phyloP scores from a whole-genome alignment of 2,329 filamentous ascomycete species.

The Colletotrichum spinosum region DNA sequence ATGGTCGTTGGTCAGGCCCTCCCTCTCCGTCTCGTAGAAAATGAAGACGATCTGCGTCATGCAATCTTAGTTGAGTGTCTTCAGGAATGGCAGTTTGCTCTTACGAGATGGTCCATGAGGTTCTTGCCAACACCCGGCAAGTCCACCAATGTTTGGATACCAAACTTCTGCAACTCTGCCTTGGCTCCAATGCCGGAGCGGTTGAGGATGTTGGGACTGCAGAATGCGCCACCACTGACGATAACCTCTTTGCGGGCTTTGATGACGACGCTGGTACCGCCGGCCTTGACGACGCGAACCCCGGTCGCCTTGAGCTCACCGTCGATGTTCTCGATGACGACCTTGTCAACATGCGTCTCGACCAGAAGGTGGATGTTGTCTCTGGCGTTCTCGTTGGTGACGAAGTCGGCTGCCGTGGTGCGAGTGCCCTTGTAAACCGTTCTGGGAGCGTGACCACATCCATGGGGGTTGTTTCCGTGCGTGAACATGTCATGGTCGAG shows the following conservation, averaged over 20 bases:
- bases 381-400: slow-evolving; percentile 51
- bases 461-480: slow-evolving; percentile 60
- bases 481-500: slow-evolving; percentile 71
- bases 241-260: slow-evolving; percentile 53
- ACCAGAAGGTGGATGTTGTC: slow-evolving; percentile 61
- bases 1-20: slow-evolving; percentile 66
- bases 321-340: slow-evolving; percentile 53
- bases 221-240: slow-evolving; percentile 60
- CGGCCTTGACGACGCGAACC: slow-evolving; percentile 52
- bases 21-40: slow-evolving; percentile 68
- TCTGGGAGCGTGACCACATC: slow-evolving; percentile 66
- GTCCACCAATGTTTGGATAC: slow-evolving; percentile 55
- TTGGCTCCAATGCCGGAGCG: slow-evolving; percentile 64
- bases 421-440: slow-evolving; percentile 64
- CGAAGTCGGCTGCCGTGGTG: slow-evolving; percentile 65
- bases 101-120: slow-evolving; percentile 60
- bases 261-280: slow-evolving; percentile 50
- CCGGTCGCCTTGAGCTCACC: slow-evolving; percentile 56
- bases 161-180: slow-evolving; percentile 52
- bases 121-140: slow-evolving; percentile 63
- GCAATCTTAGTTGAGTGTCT: neutral
- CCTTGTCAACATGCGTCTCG: slow-evolving; percentile 62
- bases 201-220: slow-evolving; percentile 63
- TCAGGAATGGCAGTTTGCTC: neutral
- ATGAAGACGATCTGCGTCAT: slow-evolving; percentile 63